Conservation (phyloP, 176 grass and related monocot genomes). For the Miscanthus lutarioriparius region DNA sequence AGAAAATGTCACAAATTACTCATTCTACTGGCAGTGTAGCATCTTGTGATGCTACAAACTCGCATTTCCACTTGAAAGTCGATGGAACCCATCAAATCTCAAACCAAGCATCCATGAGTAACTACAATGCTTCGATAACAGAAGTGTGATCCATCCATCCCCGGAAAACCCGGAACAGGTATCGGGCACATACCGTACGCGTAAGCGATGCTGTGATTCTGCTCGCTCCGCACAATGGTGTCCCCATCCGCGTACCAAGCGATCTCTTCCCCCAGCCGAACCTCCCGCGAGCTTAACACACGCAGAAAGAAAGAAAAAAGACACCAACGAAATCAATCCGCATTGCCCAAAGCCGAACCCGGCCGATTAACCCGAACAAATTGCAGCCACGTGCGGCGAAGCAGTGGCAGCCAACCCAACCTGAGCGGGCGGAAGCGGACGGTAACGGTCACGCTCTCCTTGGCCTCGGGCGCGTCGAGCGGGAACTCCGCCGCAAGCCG, state of each 20-base stretch:
- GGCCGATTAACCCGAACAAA: background rate
- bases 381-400: background rate
- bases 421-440: slow-evolving; percentile 90
- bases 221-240: slow-evolving; percentile 60
- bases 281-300: slow-evolving; percentile 60
- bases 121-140: background rate
- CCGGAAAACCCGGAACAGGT: background rate
- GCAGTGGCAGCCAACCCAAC: slow-evolving; percentile 17
- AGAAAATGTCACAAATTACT: background rate
- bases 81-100: background rate
- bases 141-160: background rate
- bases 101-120: too few relatives aligned
- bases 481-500: background rate
- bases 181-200: slow-evolving; percentile 69
- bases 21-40: background rate
- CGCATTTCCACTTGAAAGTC: background rate
- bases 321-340: slow-evolving; percentile 3
- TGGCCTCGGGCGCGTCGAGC: slow-evolving; percentile 26
- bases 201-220: slow-evolving; percentile 59
- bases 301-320: background rate
- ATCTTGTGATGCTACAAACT: background rate
- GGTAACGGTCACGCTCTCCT: slow-evolving; percentile 79
- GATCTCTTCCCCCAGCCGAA: slow-evolving; percentile 74
- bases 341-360: slow-evolving; percentile 33
- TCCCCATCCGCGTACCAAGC: slow-evolving; percentile 82